Base-by-base conservation (phyloP, 2,329 filamentous ascomycete genomes). In the Beauveria medogensis region DNA sequence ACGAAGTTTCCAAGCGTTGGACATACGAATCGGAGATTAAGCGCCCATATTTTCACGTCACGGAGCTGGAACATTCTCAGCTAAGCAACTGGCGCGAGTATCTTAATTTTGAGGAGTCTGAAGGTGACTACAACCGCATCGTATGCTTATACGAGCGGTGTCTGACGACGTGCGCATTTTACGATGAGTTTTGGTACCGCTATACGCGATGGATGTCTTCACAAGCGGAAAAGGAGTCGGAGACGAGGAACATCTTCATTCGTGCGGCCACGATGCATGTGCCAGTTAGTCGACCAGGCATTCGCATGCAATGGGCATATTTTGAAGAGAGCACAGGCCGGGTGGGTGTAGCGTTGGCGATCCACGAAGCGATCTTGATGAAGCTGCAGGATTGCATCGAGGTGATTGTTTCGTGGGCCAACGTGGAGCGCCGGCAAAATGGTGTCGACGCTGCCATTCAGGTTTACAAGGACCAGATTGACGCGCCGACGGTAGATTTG, bases 111-210 rank as follows among this genome's bases (percentile, higher is more conserved):
- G 94, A 99, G 71, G 94, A 99, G 75, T 76, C 82, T 0, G 89
- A 96, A 72, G 91, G 90, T 57, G 85, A 92, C 65, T 91, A 86
- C 66, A 75, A 80, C 16, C 85, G 94, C 62, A 88, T 82, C 51
- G 83, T 89, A 6, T 94, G 94, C 69, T 77, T 99, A 37, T 97
- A 99, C 71, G 94, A 99, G 77, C 87, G 94, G 56, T 97, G 92
- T 68, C 76, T 99, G 57, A 91, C 96, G 41, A 93, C 91, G 0
- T 95, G 91, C 69, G 93, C 94, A 18, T 89, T 95, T 66, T 97
- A 99, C 71, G 93, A 97, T 55, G 93, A 97, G 71, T 96, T 97
- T 74, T 99, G 94, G 94, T 86, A 96, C 69, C 89, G 94, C n/a
- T 99, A 96, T 74, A 91, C 89, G 18, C 82, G 93, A 46, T 99